Evolutionary conservation across 371 early-diverging fungal species (phyloP), one percentile per base, ranked within the genome.

Genomic region (Apophysomyces elegans): DNA sequence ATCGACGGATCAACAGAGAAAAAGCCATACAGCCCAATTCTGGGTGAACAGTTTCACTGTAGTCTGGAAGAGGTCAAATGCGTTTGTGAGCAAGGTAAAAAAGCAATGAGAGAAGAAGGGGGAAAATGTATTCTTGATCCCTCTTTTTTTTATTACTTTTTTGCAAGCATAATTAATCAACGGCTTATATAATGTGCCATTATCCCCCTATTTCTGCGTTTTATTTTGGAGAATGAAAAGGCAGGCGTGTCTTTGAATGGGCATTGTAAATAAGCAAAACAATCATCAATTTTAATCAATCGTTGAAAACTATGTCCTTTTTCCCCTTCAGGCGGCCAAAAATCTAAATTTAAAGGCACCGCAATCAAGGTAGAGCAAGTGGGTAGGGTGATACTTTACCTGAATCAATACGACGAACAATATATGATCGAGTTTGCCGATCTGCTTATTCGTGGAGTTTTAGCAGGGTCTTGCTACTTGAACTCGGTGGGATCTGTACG

Each of bases 191-290:
- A 78, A 94, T 96, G 14, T 94, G 95, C 38, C 99, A 99, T 76
- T 98, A 97, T 74, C 99, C 99, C n/a, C 99, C 99, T 11, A 88
- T 87, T 63, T 84, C 86, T 59, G 87, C 86, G 1, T 85, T 91
- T 70, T 90, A 89, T 62, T 62, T 73, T 92, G 41, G 91, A 90
- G 71, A 85, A 90, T 71, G 81, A 83, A 37, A 76, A 84, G 63
- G 78, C 83, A 5, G 88, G 88, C 41, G 83, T 90, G 37, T 85
- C 81, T 26, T 69, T 85, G 58, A 88, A 85, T 67, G 91, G 88
- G 18, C 89, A 90, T 60, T 83, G 87, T 85, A 82, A 80, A 80
- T 72, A 6, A 26, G 32, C 32, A 26, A 26, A 26, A 1, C 3
- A 2, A 26, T 26, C 3, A 26, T 26, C 32, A 3, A 3, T 26